Evolutionary conservation across 108 stramenopile species (phyloP), one percentile per base, ranked within the genome.

Genomic region (Nitzschia palea): DNA sequence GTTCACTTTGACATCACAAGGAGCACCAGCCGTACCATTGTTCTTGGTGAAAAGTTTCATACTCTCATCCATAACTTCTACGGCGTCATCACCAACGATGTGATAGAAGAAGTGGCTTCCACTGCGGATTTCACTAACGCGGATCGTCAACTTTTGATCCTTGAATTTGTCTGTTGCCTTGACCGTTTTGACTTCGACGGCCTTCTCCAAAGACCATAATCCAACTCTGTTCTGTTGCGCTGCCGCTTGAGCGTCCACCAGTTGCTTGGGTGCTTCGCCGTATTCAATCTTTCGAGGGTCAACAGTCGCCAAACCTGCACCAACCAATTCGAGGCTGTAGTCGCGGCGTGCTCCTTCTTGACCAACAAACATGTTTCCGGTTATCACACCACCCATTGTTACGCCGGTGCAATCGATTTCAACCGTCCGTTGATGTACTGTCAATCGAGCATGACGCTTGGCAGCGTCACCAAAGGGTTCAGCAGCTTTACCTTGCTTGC

Each of bases 391-490:
- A 43, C 94, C 88, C 50, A 68, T 79, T 51, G 94, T 92, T 4
- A 90, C 83, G 47, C 89, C 88, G 29, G 75, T 83, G 58, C 84
- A 87, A 3, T 50, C 67, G 70, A 98, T 85, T 70, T 97, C 96
- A n/a, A 99, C 97, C 44, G 79, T 83, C 54, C 97, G 89, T 79
- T 99, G 99, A 56, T 90, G 79, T 18, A 97, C 52, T 56, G 86
- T 86, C 53, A 90, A 34, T 43, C 96, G 93, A 50, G 94, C 81
- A 71, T 94, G 94, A n/a, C 86, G 77, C 71, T 83, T 91, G n/a
- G 97, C 91, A 52, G 80, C 97, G 69, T 97, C 96, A 29, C 97
- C 97, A 70, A 93, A 97, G 18, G 98, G 96, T 52, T 98, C 98
- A 4, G 93, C 96, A 14, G 85, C 40, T 66, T 78, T 86, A 28